Percentiles rank a stretch among this genome's conserved stretches.
Conservation (phyloP, 2,329 filamentous ascomycete species). For the Blastomyces parvus region DNA sequence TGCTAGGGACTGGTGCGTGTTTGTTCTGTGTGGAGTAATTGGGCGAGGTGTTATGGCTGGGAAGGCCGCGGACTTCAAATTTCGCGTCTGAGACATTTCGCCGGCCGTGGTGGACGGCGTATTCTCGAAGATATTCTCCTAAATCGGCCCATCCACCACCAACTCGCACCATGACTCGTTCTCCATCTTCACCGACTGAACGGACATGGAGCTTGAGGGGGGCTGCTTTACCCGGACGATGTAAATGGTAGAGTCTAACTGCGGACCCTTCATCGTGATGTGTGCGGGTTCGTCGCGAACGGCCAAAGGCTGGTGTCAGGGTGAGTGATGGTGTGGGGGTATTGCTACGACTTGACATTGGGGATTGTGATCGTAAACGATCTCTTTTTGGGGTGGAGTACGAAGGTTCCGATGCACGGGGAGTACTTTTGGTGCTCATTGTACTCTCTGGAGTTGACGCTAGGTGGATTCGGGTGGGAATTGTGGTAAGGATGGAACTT, state of each 20-base stretch:
- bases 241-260: conserved; percentile 87
- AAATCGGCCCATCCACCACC: conserved; percentile 98
- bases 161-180: conserved; percentile 95
- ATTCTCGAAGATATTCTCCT: conserved; percentile 88
- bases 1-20: conserved; percentile 12
- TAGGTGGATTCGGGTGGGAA: conserved; percentile 71
- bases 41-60: conserved; percentile 20
- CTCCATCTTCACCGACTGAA: conserved; percentile 77
- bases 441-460: conserved; percentile 40
- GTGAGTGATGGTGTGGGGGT: conserved; percentile 59
- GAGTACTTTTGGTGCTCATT: not conserved
- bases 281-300: conserved; percentile 27
- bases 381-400: conserved; percentile 32
- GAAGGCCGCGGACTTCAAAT: conserved; percentile 47
- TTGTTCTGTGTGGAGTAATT: conserved; percentile 12
- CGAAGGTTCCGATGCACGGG: conserved; percentile 4
- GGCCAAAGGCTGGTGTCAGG: conserved; percentile 49
- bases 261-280: conserved; percentile 51
- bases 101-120: conserved; percentile 83
- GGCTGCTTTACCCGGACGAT: conserved; percentile 68
- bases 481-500: conserved; percentile 63
- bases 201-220: conserved; percentile 94
- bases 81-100: conserved; percentile 48
- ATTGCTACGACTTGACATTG: conserved; percentile 38
- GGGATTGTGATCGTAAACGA: conserved; percentile 31